phyloP scores from a whole-genome alignment of 1,284 basidiomycete genomes.

The Cryptococcus sp. region DNA sequence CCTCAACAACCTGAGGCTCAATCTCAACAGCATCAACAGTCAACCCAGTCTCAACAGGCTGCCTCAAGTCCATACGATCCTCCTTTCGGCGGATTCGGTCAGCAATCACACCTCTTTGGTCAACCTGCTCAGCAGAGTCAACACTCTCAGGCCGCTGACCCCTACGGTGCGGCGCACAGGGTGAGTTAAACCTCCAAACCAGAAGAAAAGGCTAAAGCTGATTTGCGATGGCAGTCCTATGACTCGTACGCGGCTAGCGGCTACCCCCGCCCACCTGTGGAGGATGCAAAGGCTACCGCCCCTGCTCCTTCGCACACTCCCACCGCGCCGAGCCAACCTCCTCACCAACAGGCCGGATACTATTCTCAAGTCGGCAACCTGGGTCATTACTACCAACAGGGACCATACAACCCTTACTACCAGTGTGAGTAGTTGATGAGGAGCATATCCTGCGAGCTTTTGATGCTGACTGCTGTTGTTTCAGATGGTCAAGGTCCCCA shows the following conservation, averaged over 20 bases:
- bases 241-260: constrained; percentile 50
- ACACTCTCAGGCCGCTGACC: constrained; percentile 27
- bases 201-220: not conserved
- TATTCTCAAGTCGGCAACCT: constrained; percentile 49
- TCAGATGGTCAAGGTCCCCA: constrained; percentile 50
- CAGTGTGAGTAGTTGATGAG: constrained; percentile 42
- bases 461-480: constrained; percentile 6
- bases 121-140: constrained; percentile 31
- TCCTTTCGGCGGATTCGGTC: constrained; percentile 24
- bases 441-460: constrained; percentile 2
- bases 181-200: constrained; percentile 13
- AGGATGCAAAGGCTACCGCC: constrained; percentile 43
- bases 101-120: constrained; percentile 24
- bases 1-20: constrained; percentile 19
- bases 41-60: constrained; percentile 27
- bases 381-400: constrained; percentile 49
- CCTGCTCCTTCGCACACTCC: constrained; percentile 42
- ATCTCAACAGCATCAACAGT: constrained; percentile 30
- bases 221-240: constrained; percentile 30
- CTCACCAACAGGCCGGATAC: constrained; percentile 49
- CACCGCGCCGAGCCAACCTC: constrained; percentile 42
- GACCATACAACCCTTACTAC: constrained; percentile 55
- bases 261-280: constrained; percentile 48
- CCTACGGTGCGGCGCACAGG: constrained; percentile 32
- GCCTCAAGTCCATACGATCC: constrained; percentile 24